Evolutionary conservation across 805 yeast species (phyloP), one percentile per base, ranked within the genome.

Genomic region (Kodamaea jinghongensis): DNA sequence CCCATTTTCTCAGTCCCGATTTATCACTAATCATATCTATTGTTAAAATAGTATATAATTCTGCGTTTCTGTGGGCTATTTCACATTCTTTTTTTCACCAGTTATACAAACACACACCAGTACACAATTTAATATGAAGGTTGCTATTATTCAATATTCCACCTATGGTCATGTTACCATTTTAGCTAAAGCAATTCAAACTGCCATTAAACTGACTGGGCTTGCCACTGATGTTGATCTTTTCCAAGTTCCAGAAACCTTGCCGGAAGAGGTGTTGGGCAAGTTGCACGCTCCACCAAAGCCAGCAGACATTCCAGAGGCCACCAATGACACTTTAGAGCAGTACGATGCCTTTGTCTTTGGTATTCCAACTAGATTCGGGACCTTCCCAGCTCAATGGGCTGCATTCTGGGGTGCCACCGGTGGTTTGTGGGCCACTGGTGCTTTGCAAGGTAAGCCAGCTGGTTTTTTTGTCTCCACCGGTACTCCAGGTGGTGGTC

Each of bases 341-440:
- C 65, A 74, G 43, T 84, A 81, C 67, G 95, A 86, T 56, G 89
- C 80, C 10, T 81, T 82, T 59, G 48, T 86, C 46, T 82, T 86
- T 51, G 95, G 95, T 50, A 59, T 85, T 43, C 93, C 95, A 49
- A 84, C 95, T 26, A 75, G 95, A 62, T 86, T 57, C 59, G 95
- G 95, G 51, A 75, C 70, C 58, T 66, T 76, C 59, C 88, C 95
- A 36, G 79, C 86, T 17, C 95, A 86, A 65, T 79, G 83, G 76
- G 73, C 76, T 50, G 61, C 81, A 5, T 86, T 83, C 68, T 81
- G 87, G 83, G 95, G 81, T 56, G 63, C 72, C 33, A 84, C 93
- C 27, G 93, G 93, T 44, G 79, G 79, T 10, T 61, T 83, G 42
- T 86, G 95, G 95, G 81, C 83, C 39, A 42, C 60, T 29, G 90